Evolutionary conservation across 805 yeast species (phyloP), one percentile per base, ranked within the genome.

Genomic region (Zygotorulaspora chibaensis): DNA sequence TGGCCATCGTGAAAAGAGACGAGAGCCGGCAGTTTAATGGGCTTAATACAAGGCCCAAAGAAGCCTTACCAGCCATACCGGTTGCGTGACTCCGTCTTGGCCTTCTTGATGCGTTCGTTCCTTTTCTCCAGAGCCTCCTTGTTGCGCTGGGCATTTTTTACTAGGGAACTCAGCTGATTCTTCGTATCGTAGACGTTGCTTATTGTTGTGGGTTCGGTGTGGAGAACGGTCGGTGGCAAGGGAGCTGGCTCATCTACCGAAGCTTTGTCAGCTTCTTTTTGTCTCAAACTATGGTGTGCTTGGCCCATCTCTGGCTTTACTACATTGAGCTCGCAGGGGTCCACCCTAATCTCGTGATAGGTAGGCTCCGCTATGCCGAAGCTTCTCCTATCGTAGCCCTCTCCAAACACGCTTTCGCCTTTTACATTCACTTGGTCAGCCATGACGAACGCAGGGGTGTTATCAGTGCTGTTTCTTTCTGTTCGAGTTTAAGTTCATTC

Each of bases 11-110:
- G 36, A 33, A 9, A 33, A 33, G 20, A 16, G 36, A 33, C 16
- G 12, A 13, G 9, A 33, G 5, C 8, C 9, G 4, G n/a, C 15
- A 29, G 15, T 29, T 12, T 4, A 12, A 12, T 4, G 8, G 33
- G 15, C 15, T 8, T 29, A 4, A 4, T 6, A 8, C 5, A 33
- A 33, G 11, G 16, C 6, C n/a, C 20, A 33, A 17, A 5, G 13
- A 16, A 4, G 13, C 12, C 2, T 44, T 33, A 55, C 61, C 61
- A 57, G 2, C 61, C 61, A 36, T 52, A 54, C 51, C 40, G 56
- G 51, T 15, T 48, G 54, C 27, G 40, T 36, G 54, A 30, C 45
- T 50, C 37, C 26, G 40, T 35, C 42, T 54, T 40, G 29, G 53
- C 36, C 51, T 46, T 36, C 48, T 43, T 38, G 25, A 54, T 45